Evolutionary conservation across 805 yeast species (phyloP), one percentile per base, ranked within the genome.

Genomic region (Barnettozyma sp.): DNA sequence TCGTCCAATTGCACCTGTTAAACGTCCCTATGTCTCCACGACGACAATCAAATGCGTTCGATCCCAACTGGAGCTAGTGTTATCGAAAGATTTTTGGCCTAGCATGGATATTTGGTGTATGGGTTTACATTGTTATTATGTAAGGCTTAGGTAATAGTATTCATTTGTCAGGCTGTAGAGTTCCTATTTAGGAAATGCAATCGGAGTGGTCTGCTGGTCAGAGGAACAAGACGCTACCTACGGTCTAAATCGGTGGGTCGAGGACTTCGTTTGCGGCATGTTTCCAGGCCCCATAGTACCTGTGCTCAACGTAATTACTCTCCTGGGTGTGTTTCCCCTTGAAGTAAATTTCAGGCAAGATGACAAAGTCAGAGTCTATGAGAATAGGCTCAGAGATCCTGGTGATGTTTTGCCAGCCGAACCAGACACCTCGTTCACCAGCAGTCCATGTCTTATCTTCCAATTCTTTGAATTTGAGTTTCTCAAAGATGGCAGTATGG

Each of bases 361-460:
- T 37, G 18, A 47, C 26, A 7, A 49, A 23, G 25, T 49, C 53
- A 6, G 33, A 33, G 23, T 39, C 34, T 6, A 48, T 34, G 2
- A 46, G 18, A 6, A 49, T 36, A 1, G 54, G 54, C 6, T 41
- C 27, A 7, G 7, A 17, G 24, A 49, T 41, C 22, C 20, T 32
- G 3, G 52, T 49, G 16, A 49, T 22, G 26, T 49, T 45, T 21
- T 49, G 44, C 54, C 54, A 49, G 1, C 54, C 54, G 15, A 47
- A 26, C 38, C 38, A 35, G 5, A 13, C 19, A 5, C 28, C 23
- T 12, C 20, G 23, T 6, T 19, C 22, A n/a, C 22, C 45, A 40
- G 12, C 32, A 18, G 44, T 40, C 36, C 35, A 26, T 11, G 27
- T 35, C 26, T 26, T 36, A 9, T 40, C 36, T 9, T 38, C 34